Conservation (phyloP, 306 rosid species). For the Vachellia pachyceras region DNA sequence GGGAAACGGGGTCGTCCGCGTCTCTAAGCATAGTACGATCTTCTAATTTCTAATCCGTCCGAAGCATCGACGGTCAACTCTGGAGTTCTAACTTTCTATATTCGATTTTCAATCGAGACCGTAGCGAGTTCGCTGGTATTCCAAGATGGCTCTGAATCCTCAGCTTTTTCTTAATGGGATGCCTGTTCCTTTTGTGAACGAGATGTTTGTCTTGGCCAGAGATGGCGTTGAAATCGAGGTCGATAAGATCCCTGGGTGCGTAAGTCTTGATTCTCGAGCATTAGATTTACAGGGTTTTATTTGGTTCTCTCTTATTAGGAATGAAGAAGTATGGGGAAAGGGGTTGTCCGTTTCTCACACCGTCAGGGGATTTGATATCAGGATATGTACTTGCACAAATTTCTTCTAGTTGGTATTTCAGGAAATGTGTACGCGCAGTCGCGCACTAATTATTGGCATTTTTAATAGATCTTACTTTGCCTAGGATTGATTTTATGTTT, state of each 20-base stretch:
- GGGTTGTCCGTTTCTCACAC: background rate
- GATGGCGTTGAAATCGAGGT: constrained; percentile 92
- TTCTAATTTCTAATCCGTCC: background rate
- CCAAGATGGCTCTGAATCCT: constrained; percentile 85
- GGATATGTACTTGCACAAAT: background rate
- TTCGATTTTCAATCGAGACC: background rate
- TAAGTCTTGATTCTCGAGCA: background rate
- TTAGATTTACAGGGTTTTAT: background rate
- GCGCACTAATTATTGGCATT: background rate
- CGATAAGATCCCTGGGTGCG: constrained; percentile 94
- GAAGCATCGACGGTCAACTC: background rate
- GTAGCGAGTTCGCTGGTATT: background rate
- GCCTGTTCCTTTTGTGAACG: constrained; percentile 88
- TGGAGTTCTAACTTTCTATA: background rate
- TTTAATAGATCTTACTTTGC: background rate
- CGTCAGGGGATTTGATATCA: background rate
- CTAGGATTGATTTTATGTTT: background rate
- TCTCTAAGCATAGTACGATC: background rate
- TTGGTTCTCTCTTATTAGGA: background rate
- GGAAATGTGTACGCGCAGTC: background rate
- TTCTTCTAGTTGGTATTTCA: background rate
- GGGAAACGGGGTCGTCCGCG: background rate
- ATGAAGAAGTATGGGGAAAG: background rate
- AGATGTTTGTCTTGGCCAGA: constrained; percentile 91
- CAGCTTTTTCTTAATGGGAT: constrained; percentile 77